Percentiles rank a stretch among this genome's conserved stretches.
Conservation (phyloP, 352 stramenopile genomes). For the Globisporangium carolinianum region DNA sequence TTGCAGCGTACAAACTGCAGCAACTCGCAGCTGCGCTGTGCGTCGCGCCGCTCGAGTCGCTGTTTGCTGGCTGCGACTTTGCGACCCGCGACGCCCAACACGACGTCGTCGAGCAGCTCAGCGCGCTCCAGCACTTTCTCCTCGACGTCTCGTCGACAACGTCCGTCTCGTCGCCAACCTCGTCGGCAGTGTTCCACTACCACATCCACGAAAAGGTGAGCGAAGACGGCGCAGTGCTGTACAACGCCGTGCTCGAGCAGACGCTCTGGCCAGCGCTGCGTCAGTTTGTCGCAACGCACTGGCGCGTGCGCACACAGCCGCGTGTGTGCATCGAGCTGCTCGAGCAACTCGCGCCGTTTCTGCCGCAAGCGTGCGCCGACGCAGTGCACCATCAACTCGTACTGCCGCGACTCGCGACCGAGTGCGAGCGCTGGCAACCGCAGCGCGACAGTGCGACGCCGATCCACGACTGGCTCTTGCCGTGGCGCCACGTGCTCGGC, state of each 20-base stretch:
- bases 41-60: conserved; percentile 45
- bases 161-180: background rate
- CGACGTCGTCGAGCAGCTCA: conserved; percentile 36
- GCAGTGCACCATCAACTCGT: conserved; percentile 60
- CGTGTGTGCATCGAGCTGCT: conserved; percentile 35
- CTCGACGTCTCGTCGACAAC: conserved; percentile 23
- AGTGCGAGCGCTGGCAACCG: conserved; percentile 57
- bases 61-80: conserved; percentile 36
- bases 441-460: conserved; percentile 24
- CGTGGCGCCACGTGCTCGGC: conserved; percentile 47
- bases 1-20: conserved; percentile 66
- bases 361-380: conserved; percentile 40
- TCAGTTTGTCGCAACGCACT: conserved; percentile 64
- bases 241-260: conserved; percentile 77
- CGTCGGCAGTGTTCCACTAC: conserved; percentile 27
- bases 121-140: conserved; percentile 53
- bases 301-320: conserved; percentile 35
- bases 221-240: conserved; percentile 51
- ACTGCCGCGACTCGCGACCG: conserved; percentile 61
- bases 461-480: conserved; percentile 78
- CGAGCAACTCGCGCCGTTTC: conserved; percentile 36
- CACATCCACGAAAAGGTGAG: conserved; percentile 62
- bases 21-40: conserved; percentile 65
- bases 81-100: conserved; percentile 5
- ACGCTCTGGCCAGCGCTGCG: conserved; percentile 59